Evolutionary conservation across 805 yeast genomes (phyloP).

Genomic region (Saccharomyces eubayanus): DNA sequence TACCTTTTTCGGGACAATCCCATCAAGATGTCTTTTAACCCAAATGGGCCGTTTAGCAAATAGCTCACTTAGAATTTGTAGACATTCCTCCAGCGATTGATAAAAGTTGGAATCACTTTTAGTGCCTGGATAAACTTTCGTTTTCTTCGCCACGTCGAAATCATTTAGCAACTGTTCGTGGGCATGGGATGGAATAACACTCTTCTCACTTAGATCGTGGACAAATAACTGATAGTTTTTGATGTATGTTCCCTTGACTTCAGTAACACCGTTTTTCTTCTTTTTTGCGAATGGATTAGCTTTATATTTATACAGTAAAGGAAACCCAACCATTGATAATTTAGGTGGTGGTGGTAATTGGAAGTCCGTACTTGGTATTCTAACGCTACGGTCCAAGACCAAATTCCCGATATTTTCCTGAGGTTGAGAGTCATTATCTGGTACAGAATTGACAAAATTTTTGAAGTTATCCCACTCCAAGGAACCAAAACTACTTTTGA

Average conservation of each 20-base stretch:
- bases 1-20: conserved; percentile 40
- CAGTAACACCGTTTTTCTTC: conserved; percentile 46
- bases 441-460: conserved; percentile 28
- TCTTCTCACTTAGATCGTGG: conserved; percentile 41
- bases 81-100: conserved; percentile 24
- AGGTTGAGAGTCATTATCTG: conserved; percentile 33
- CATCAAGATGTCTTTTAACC: conserved; percentile 65
- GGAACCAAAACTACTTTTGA: conserved; percentile 22
- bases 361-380: conserved; percentile 21
- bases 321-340: conserved; percentile 66
- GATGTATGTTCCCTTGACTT: conserved; percentile 36
- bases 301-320: conserved; percentile 68
- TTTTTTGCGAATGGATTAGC: conserved; percentile 56
- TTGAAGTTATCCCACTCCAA: conserved; percentile 28
- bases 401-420: conserved; percentile 29
- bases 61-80: conserved; percentile 31
- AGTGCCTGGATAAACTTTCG: conserved; percentile 30
- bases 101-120: conserved; percentile 28
- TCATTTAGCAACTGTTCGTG: conserved; percentile 43
- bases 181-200: conserved; percentile 40
- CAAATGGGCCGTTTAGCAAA: conserved; percentile 75
- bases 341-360: conserved; percentile 77
- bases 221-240: conserved; percentile 37
- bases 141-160: conserved; percentile 30
- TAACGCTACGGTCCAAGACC: conserved; percentile 17